Evolutionary conservation across 495 filamentous ascomycete genomes (phyloP).

Genomic region (Aspergillus saccharolyticus): DNA sequence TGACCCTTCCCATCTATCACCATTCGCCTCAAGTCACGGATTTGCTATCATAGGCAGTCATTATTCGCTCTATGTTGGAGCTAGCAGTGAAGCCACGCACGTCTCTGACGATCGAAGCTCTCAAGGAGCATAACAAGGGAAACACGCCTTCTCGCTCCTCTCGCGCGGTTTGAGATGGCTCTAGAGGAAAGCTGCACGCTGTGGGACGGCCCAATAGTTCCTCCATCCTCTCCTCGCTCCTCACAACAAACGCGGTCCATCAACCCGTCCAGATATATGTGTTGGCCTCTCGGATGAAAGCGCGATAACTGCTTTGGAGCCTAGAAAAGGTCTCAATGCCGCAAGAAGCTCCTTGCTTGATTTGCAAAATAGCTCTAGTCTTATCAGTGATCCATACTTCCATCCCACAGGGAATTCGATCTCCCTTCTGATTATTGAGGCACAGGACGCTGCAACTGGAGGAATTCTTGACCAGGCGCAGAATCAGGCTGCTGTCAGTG

Average conservation of each 20-base stretch:
- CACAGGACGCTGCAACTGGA: slow-evolving; percentile 13
- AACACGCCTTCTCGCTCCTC: neutral
- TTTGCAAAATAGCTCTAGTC: slow-evolving; percentile 6
- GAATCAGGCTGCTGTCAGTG: slow-evolving; percentile 16
- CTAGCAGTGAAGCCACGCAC: too few species aligned
- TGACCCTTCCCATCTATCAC: too few species aligned
- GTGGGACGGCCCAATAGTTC: neutral
- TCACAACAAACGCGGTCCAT: slow-evolving; percentile 11
- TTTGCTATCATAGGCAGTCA: too few species aligned
- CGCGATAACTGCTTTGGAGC: slow-evolving; percentile 3
- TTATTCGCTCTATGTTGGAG: too few species aligned
- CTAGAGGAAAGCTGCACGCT: too few species aligned
- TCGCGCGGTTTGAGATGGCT: neutral
- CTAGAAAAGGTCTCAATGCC: neutral
- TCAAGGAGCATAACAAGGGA: neutral
- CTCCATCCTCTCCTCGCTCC: slow-evolving; percentile 9
- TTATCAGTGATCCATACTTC: slow-evolving; percentile 13
- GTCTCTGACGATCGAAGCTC: neutral
- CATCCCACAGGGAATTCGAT: slow-evolving; percentile 7
- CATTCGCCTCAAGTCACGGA: too few species aligned
- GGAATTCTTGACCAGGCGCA: slow-evolving; percentile 17
- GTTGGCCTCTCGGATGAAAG: slow-evolving; percentile 12
- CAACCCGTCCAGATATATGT: slow-evolving; percentile 8
- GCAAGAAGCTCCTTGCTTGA: slow-evolving; percentile 7
- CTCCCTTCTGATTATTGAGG: slow-evolving; percentile 15